Base-by-base conservation (phyloP, 768 basidiomycete species). In the Hericium rajendrae region DNA sequence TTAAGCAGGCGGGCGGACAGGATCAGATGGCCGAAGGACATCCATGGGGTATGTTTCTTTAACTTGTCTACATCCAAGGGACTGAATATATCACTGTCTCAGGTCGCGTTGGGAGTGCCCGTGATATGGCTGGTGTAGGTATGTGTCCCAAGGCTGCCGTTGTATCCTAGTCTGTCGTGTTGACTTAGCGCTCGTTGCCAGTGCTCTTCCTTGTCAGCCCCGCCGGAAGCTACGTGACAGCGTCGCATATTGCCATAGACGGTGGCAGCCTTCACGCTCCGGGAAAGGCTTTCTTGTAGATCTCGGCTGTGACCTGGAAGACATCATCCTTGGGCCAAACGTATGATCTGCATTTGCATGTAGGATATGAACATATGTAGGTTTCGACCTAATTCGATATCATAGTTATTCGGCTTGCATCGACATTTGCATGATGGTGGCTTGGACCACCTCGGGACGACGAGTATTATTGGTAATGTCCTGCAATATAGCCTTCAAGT, bases 201-300 rank as follows among this genome's bases (percentile, higher is more conserved):
- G 71, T 68, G 4, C 56, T 72, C 9, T 69, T 71, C 65, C 60
- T 63, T 40, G 76, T 80, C 9, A 86, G 86, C 16, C 81, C 84
- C 0, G 90, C 86, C 0, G 78, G 82, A 2, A 78, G 87, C 2
- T 88, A 90, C 58, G 73, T 91, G 50, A 90, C 89, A 1, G 89
- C 87, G 11, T 75, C 78, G 18, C 85, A 90, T 58, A 85, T 83
- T 48, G 63, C 86, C 4, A 69, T 90, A 10, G 90, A 92, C 60
- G 90, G 90, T 40, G 61, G 61, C 57, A 48, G 46, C 13, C 38
- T 62, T 6, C 38, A 63, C 18, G 53, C 61, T 13, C 56, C 58
- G 10, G 4, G 11, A n/a, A 3, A 2, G 10, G 50, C 58, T 20
- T 58, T 53, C 40, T 52, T 61, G 16, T 62, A 55, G 54, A 41